phyloP scores from a whole-genome alignment of 23 red algal species.

The Gracilaria caudata region DNA sequence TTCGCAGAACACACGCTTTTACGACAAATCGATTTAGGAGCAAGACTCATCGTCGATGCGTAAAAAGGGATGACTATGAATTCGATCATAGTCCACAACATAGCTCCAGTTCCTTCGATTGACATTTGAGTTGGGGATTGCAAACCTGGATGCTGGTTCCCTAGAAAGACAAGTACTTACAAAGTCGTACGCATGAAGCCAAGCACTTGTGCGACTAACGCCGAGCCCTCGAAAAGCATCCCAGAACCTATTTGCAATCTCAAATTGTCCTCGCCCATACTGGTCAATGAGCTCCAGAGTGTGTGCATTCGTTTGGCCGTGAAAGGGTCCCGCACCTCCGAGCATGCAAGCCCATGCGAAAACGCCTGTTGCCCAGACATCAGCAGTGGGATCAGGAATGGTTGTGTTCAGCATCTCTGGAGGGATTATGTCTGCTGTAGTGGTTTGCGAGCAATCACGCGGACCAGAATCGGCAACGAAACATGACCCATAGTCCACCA shows the following conservation, averaged over 20 bases:
- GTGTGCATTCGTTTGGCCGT: neutral
- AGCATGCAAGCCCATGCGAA: slow-evolving; percentile 54
- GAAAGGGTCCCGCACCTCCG: slow-evolving; percentile 40
- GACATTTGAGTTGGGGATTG: neutral
- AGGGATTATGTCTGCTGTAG: slow-evolving; percentile 16
- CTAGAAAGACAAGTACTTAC: slow-evolving; percentile 21
- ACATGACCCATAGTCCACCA: slow-evolving; percentile 65
- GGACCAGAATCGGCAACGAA: neutral
- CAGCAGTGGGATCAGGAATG: slow-evolving; percentile 18
- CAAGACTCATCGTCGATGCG: neutral
- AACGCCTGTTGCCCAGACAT: slow-evolving; percentile 60
- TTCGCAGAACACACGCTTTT: neutral
- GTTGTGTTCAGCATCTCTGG: slow-evolving; percentile 27
- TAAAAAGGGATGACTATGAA: slow-evolving; percentile 18
- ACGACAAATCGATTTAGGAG: neutral
- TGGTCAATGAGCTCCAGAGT: slow-evolving; percentile 8
- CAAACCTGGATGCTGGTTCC: slow-evolving; percentile 19
- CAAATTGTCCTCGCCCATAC: slow-evolving; percentile 9
- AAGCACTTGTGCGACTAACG: neutral
- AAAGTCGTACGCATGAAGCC: slow-evolving; percentile 28
- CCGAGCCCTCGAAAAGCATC: neutral
- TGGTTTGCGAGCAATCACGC: slow-evolving; percentile 23
- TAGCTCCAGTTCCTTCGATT: slow-evolving; percentile 3
- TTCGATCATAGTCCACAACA: slow-evolving; percentile 42
- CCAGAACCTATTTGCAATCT: slow-evolving; percentile 3